phyloP scores from a whole-genome alignment of 495 filamentous ascomycete genomes.

The Aspergillus homomorphus region DNA sequence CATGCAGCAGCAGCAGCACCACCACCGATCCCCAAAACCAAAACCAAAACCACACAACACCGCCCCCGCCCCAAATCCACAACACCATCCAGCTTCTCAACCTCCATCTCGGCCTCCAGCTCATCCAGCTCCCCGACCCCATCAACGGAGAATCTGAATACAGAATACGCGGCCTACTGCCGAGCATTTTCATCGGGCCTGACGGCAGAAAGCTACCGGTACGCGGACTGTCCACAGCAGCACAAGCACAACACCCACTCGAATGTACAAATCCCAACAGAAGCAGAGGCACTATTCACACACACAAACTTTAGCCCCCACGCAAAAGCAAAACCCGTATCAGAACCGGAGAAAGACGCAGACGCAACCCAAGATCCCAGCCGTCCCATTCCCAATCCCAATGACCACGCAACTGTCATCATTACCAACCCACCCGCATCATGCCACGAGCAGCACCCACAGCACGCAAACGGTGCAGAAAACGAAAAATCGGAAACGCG shows the following conservation, averaged over 20 bases:
- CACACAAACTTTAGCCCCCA: no score
- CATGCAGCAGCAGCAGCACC: not conserved
- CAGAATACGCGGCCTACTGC: conserved; percentile 19
- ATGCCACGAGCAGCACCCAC: not conserved
- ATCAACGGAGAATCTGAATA: not conserved
- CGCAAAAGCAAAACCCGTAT: no score
- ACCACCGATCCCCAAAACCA: not conserved
- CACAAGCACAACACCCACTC: no score
- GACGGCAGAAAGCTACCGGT: not conserved
- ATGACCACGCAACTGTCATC: not conserved
- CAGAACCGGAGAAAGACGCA: no score
- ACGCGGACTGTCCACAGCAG: no score
- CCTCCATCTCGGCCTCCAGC: not conserved
- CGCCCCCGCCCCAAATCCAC: not conserved
- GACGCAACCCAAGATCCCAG: not conserved
- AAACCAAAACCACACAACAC: conserved; percentile 4
- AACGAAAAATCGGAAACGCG: not conserved
- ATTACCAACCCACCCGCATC: not conserved
- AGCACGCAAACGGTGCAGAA: no score
- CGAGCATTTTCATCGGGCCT: conserved; percentile 18
- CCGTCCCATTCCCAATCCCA: not conserved
- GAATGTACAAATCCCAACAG: no score
- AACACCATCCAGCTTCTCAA: no score
- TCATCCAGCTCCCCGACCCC: not conserved
- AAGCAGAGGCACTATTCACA: no score